Conservation (phyloP, 176 grass and related monocot species). For the Secale cereale region DNA sequence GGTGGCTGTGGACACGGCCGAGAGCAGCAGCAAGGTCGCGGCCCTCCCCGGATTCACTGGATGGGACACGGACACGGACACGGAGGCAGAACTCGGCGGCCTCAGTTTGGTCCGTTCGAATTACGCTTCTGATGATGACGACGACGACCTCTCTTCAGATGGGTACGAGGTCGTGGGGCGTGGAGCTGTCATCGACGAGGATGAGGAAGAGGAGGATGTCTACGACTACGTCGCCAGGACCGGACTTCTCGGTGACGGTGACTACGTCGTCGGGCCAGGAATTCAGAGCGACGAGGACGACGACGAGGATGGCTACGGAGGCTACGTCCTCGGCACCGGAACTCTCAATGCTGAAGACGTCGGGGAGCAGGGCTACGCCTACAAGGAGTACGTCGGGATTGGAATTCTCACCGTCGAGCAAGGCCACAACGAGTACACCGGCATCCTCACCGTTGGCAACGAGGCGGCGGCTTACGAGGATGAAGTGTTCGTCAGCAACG, state of each 20-base stretch:
- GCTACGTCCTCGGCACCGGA: neutral
- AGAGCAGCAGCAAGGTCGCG: neutral
- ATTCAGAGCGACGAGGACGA: neutral
- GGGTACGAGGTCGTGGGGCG: neutral
- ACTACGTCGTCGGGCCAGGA: neutral
- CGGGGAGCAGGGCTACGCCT: neutral
- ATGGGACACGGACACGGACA: neutral
- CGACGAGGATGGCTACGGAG: neutral
- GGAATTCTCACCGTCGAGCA: conserved; percentile 1
- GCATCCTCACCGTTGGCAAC: neutral
- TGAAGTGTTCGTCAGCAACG: neutral
- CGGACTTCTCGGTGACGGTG: neutral
- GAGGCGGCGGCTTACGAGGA: neutral
- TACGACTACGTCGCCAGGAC: neutral
- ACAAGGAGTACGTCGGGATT: neutral
- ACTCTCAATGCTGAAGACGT: neutral
- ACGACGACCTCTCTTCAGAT: neutral
- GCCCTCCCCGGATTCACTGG: neutral
- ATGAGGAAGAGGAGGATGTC: neutral
- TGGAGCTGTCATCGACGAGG: neutral
- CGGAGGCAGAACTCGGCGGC: neutral
- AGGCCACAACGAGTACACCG: neutral
- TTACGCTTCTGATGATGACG: conserved; percentile 12
- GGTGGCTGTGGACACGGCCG: neutral
- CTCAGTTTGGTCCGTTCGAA: neutral